phyloP scores from a whole-genome alignment of 1,284 basidiomycete species.

The Schizopora paradoxa region DNA sequence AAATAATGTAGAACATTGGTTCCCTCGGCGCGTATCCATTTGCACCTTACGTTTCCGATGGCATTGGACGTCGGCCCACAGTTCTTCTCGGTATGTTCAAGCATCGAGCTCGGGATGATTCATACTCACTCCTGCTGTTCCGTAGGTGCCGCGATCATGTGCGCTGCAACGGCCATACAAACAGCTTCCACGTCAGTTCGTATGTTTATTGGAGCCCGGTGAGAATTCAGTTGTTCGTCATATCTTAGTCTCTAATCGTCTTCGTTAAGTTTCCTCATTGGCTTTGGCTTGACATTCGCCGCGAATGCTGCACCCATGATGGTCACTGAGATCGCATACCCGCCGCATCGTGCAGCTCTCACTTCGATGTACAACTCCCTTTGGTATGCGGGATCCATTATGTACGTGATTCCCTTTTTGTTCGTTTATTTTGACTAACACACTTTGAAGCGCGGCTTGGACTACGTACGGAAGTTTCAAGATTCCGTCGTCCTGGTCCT shows the following conservation, averaged over 20 bases:
- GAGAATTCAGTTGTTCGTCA: constrained; percentile 18
- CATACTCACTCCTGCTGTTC: too few species aligned
- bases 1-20: constrained; percentile 51
- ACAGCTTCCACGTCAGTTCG: constrained; percentile 65
- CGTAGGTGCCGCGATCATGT: constrained; percentile 61
- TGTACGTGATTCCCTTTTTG: constrained; percentile 37
- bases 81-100: constrained; percentile 62
- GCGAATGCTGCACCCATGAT: constrained; percentile 70
- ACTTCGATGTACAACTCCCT: constrained; percentile 76
- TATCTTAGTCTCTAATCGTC: not conserved
- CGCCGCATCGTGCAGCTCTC: constrained; percentile 65
- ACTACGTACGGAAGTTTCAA: constrained; percentile 68
- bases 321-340: constrained; percentile 75
- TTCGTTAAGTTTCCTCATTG: constrained; percentile 57
- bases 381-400: constrained; percentile 72
- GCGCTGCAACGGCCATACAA: constrained; percentile 61
- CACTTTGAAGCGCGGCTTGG: constrained; percentile 57
- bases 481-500: constrained; percentile 61
- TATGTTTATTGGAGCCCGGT: constrained; percentile 80
- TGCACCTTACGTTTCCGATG: constrained; percentile 65
- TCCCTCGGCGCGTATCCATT: constrained; percentile 61
- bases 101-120: too few species aligned
- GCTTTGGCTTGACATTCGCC: constrained; percentile 74
- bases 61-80: constrained; percentile 57
- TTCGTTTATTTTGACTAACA: constrained; percentile 6